Evolutionary conservation across 257 asterid species (phyloP).

Genomic region (Solanum peruvianum): DNA sequence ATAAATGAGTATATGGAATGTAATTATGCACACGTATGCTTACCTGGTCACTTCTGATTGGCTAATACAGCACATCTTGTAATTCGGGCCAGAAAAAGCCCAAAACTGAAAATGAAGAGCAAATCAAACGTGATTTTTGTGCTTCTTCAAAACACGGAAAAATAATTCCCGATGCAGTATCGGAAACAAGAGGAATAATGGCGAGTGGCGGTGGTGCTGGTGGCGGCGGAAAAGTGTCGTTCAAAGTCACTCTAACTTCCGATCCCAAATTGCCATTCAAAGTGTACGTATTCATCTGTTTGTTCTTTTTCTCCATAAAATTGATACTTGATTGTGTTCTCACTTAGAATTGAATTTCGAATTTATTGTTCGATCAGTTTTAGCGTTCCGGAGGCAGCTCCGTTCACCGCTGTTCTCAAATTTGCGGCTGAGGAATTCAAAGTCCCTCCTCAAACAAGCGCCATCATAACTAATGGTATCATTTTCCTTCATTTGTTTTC

Average conservation of each 20-base stretch:
- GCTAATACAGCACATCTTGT: neutral
- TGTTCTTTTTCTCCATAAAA: neutral
- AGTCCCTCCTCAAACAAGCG: constrained; percentile 96
- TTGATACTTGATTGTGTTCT: neutral
- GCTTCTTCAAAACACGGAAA: neutral
- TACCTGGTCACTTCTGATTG: neutral
- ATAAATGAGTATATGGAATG: too few species aligned
- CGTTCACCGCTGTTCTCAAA: constrained; percentile 95
- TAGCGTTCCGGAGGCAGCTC: constrained; percentile 96
- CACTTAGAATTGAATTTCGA: neutral
- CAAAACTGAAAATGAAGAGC: neutral
- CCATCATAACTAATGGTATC: constrained; percentile 84
- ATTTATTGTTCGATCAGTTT: constrained; percentile 27
- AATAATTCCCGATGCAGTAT: neutral
- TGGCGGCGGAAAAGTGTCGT: neutral
- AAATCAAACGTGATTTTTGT: neutral
- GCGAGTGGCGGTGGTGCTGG: neutral
- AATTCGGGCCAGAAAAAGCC: neutral
- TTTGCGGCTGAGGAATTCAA: constrained; percentile 96
- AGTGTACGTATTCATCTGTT: neutral
- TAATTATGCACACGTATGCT: too few species aligned
- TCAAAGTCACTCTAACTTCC: neutral
- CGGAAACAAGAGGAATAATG: neutral
- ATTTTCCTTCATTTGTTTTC: neutral
- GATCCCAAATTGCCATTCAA: neutral